Evolutionary conservation across 2,329 filamentous ascomycete genomes (phyloP).

Genomic region (Dactylonectria estremocensis): DNA sequence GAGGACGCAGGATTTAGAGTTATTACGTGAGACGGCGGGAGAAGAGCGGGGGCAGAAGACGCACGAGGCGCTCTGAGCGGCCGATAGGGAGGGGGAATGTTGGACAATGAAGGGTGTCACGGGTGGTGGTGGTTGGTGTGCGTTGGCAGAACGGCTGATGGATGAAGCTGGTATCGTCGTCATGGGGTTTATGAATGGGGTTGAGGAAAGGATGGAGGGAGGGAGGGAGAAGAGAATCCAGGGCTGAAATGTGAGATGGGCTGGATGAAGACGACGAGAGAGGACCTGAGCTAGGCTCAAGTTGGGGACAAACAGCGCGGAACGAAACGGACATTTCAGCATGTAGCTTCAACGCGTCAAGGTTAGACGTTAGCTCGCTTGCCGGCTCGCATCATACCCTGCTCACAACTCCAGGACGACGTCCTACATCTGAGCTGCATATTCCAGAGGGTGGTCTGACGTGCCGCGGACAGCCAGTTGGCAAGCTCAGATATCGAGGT

Average conservation of each 20-base stretch:
- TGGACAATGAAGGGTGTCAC: conserved; percentile 39
- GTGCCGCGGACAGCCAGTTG: neutral
- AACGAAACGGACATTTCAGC: neutral
- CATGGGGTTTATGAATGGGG: neutral
- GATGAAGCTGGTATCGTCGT: neutral
- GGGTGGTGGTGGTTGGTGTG: conserved; percentile 10
- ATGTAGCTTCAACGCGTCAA: neutral
- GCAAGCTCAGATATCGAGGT: neutral
- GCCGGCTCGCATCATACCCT: neutral
- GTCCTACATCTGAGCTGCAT: neutral
- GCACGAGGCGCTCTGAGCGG: conserved; percentile 17
- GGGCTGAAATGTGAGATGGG: conserved; percentile 1
- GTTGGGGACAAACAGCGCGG: neutral
- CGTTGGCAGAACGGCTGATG: conserved; percentile 1
- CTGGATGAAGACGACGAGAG: neutral
- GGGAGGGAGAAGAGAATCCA: neutral
- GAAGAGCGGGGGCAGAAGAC: conserved; percentile 18
- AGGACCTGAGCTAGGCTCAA: neutral
- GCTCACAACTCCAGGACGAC: conserved; percentile 1
- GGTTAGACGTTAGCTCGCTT: neutral
- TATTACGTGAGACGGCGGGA: conserved; percentile 46
- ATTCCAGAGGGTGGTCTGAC: conserved; percentile 1
- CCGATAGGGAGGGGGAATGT: conserved; percentile 24
- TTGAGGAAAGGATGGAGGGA: neutral
- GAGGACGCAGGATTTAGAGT: conserved; percentile 39